A percentile compares a stretch with the other conserved stretches of the same genome.
phyloP scores from a whole-genome alignment of 495 filamentous ascomycete genomes.

The Penicillium simplicissimum region DNA sequence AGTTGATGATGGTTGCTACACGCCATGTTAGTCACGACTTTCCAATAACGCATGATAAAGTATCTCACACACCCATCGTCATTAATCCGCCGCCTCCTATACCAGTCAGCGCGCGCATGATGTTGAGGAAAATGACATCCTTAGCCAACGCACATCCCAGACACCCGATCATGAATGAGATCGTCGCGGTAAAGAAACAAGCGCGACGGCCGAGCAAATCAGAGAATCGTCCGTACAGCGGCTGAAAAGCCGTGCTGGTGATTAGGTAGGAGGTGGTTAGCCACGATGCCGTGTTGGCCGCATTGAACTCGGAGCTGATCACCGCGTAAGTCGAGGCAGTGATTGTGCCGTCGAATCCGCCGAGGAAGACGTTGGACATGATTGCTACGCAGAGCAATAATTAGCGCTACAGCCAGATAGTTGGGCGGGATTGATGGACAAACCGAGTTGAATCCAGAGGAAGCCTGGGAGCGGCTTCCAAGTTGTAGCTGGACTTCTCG shows the following conservation, averaged over 20 bases:
- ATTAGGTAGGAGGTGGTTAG: conserved; percentile 65
- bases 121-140: conserved; percentile 65
- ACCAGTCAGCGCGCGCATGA: conserved; percentile 75
- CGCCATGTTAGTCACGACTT: background rate
- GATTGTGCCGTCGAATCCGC: conserved; percentile 66
- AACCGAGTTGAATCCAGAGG: conserved; percentile 48
- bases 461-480: conserved; percentile 48
- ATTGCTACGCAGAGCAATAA: conserved; percentile 39
- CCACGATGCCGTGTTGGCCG: conserved; percentile 63
- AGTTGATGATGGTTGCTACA: conserved; percentile 63
- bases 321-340: conserved; percentile 65
- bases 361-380: conserved; percentile 66
- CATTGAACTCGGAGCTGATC: conserved; percentile 69
- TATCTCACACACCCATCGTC: conserved; percentile 54
- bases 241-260: conserved; percentile 63
- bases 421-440: conserved; percentile 9
- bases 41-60: background rate
- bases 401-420: conserved; percentile 1
- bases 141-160: conserved; percentile 49
- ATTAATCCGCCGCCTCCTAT: conserved; percentile 62
- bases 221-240: conserved; percentile 48
- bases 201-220: conserved; percentile 46
- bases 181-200: conserved; percentile 46
- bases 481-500: conserved; percentile 15
- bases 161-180: conserved; percentile 48